phyloP scores from a whole-genome alignment of 768 basidiomycete species.

The Phanerodontia chrysosporium region DNA sequence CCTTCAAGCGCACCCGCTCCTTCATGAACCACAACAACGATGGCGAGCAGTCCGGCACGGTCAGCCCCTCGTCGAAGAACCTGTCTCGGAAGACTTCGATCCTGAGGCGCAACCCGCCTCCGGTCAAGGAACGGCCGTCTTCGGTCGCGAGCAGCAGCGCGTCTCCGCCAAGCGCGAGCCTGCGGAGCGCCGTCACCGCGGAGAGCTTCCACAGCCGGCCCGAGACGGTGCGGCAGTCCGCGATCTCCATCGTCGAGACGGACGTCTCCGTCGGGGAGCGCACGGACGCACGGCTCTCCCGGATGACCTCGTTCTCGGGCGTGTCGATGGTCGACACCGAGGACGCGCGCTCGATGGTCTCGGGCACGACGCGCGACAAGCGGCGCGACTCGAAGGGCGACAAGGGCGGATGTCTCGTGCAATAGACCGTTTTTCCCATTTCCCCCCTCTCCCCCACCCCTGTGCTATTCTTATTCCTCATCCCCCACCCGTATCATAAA shows the following conservation, averaged over 20 bases:
- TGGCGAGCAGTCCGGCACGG: conserved; percentile 21
- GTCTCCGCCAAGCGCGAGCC: conserved; percentile 45
- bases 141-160: conserved; percentile 62
- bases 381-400: conserved; percentile 37
- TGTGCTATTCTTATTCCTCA: background rate
- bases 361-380: conserved; percentile 27
- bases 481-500: background rate
- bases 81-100: conserved; percentile 31
- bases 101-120: conserved; percentile 30
- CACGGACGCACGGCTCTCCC: conserved; percentile 29
- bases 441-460: background rate
- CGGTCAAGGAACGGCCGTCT: conserved; percentile 42
- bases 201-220: conserved; percentile 39
- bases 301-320: conserved; percentile 30
- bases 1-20: conserved; percentile 63
- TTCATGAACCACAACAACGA: conserved; percentile 32
- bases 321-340: conserved; percentile 27
- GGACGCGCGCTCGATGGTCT: conserved; percentile 26
- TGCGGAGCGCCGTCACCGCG: conserved; percentile 53
- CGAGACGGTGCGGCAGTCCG: conserved; percentile 28
- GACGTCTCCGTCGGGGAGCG: conserved; percentile 25
- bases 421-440: too few relatives aligned
- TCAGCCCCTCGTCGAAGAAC: background rate
- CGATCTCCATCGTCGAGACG: conserved; percentile 29
- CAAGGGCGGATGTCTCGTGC: conserved; percentile 43